Evolutionary conservation across 2,329 filamentous ascomycete genomes (phyloP).

Genomic region (Penicillium sp.): DNA sequence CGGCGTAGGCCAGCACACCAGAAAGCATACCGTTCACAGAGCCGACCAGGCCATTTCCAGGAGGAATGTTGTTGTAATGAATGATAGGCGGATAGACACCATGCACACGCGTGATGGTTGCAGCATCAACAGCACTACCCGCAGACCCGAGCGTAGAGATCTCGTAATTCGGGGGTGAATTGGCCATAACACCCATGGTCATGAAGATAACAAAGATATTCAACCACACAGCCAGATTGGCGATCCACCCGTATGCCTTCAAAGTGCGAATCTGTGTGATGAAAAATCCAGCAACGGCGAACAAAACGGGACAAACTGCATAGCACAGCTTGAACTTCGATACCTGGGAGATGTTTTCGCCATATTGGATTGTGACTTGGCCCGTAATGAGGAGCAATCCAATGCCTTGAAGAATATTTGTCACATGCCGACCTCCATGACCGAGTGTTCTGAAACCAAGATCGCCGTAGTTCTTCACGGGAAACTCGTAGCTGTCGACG

Average conservation of each 20-base stretch:
- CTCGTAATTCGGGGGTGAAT: slow-evolving; percentile 52
- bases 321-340: slow-evolving; percentile 55
- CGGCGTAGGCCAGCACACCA: slow-evolving; percentile 60
- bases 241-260: slow-evolving; percentile 56
- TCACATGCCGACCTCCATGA: slow-evolving; percentile 34
- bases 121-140: slow-evolving; percentile 23
- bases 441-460: slow-evolving; percentile 44
- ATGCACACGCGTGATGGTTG: slow-evolving; percentile 28
- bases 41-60: slow-evolving; percentile 42
- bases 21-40: slow-evolving; percentile 56
- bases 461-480: slow-evolving; percentile 44
- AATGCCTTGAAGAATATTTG: slow-evolving; percentile 42
- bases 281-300: slow-evolving; percentile 53
- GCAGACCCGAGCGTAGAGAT: slow-evolving; percentile 30
- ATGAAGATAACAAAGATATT: slow-evolving; percentile 58
- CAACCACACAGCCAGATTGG: slow-evolving; percentile 58
- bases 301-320: slow-evolving; percentile 54
- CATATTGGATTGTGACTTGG: slow-evolving; percentile 55
- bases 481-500: slow-evolving; percentile 44
- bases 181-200: slow-evolving; percentile 55
- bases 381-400: slow-evolving; percentile 54
- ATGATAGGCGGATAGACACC: slow-evolving; percentile 35
- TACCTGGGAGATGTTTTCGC: slow-evolving; percentile 57
- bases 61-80: slow-evolving; percentile 45
- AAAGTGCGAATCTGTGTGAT: slow-evolving; percentile 59